Base-by-base conservation (phyloP, 2,329 filamentous ascomycete genomes). In the Zalaria obscura region DNA sequence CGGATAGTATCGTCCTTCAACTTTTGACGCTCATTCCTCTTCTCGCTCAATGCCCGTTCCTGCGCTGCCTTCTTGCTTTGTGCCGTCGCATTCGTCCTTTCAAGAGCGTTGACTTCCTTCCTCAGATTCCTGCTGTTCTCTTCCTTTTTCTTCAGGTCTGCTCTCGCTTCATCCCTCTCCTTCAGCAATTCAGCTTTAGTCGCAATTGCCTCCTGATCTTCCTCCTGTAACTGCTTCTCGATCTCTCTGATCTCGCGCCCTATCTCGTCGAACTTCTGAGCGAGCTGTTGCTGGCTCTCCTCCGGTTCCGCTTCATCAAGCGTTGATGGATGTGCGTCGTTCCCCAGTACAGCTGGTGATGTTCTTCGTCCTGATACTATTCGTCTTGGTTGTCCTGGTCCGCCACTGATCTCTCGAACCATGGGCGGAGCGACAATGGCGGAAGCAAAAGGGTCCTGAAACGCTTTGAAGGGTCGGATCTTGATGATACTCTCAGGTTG, bases 101-200 rank as follows among this genome's bases (percentile, higher is more conserved):
- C 86, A 4, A 88, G 76, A 36, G 75, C 76, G 40, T 84, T 80
- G 40, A 93, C 79, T 55, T 89, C 80, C 47, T 81, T 81, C 54
- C 83, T 85, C 41, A 95, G 64, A 55, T 87, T 86, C 36, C 84
- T 79, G 38, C 86, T 95, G 39, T 80, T 83, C 53, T 93, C 86
- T 49, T 96, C 89, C 59, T 93, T 94, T 55, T 93, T 85, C 57
- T 84, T 91, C 41, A 91, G 69, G 18, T 79, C 72, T 47, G 80
- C 79, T 52, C 75, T 80, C 57, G 94, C 78, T 39, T 80, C 74
- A 49, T 93, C 84, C 45, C 85, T 81, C 52, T 93, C 85, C 44
- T 78, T 78, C 41, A 80, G 76, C 28, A 94, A 50, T 7, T 64
- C 59, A 1, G 59, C 58, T 45, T 67, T 69, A 27, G 60, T 56